phyloP scores from a whole-genome alignment of 2,329 filamentous ascomycete genomes.

The Nannizziopsis barbatae region DNA sequence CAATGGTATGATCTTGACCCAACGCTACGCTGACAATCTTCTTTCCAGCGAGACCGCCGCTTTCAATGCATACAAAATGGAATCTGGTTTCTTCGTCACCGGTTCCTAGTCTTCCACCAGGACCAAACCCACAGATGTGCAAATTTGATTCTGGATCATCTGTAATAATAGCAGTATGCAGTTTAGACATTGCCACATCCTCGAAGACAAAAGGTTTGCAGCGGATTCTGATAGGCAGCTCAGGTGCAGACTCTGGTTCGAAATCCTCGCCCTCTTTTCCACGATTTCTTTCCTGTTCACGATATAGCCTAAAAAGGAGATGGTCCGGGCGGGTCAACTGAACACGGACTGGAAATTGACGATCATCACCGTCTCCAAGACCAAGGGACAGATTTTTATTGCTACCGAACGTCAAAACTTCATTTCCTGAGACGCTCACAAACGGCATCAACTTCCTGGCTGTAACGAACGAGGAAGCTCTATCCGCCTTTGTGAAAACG shows the following conservation, averaged over 20 bases:
- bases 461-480: not conserved
- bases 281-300: slow-evolving; percentile 45
- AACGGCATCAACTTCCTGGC: slow-evolving; percentile 23
- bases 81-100: slow-evolving; percentile 87
- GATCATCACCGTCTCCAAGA: slow-evolving; percentile 89
- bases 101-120: slow-evolving; percentile 76
- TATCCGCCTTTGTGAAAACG: slow-evolving; percentile 13
- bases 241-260: slow-evolving; percentile 34
- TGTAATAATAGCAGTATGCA: slow-evolving; percentile 82
- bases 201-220: slow-evolving; percentile 64
- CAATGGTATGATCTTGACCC: slow-evolving; percentile 84
- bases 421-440: slow-evolving; percentile 54
- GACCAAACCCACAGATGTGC: slow-evolving; percentile 84
- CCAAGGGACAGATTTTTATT: slow-evolving; percentile 91
- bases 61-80: slow-evolving; percentile 70
- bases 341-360: slow-evolving; percentile 83
- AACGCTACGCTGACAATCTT: slow-evolving; percentile 68
- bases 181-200: slow-evolving; percentile 77
- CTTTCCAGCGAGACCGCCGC: slow-evolving; percentile 59
- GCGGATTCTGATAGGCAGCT: slow-evolving; percentile 61
- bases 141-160: slow-evolving; percentile 80
- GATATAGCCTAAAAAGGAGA: slow-evolving; percentile 61
- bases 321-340: slow-evolving; percentile 64
- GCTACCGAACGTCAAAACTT: slow-evolving; percentile 87
- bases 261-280: slow-evolving; percentile 16